Evolutionary conservation across 306 rosid species (phyloP), one percentile per base, ranked within the genome.

Genomic region (Pueraria montana): DNA sequence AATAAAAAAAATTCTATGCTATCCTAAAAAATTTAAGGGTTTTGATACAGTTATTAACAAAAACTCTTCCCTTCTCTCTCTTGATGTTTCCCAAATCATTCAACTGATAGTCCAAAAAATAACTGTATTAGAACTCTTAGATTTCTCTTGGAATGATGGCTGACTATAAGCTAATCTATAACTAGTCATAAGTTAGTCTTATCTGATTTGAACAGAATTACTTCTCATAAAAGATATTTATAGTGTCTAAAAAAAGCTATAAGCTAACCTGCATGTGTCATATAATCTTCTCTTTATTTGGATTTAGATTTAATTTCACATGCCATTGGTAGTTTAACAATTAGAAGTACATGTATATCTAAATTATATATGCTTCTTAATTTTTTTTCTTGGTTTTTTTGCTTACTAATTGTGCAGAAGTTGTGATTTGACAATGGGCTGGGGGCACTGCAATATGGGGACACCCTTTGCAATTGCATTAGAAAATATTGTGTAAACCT

Each of bases 391-490:
- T 61, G 1, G 5, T 0, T 32, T 72, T 1, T 61, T 53, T 74
- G 52, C 70, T 48, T 74, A 58, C 53, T 69, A 20, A 2, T 56
- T 61, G n/a, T 73, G 84, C 84, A 55, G 84, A 65, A 65, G 49
- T 82, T 78, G 81, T 82, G 86, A 74, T 72, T 78, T 82, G 84
- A 72, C 55, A 64, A 12, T 80, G 80, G 71, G 77, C 16, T 36
- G 72, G 71, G 71, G 71, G 45, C 11, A 80, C 21, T 74, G 84
- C 71, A 74, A 48, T 13, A 50, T 42, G 61, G 55, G 68, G 82
- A 71, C 52, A 80, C 77, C 8, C 38, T 71, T 45, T 81, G 80
- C 80, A 17, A 81, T 63, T 63, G 32, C 77, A 65, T 32, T 78
- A 66, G 71, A 53, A 62, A 58, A 76, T 59, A 69, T 45, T 32